Evolutionary conservation across 805 yeast genomes (phyloP), one percentile per base, ranked within the genome.

Genomic region (Metschnikowia drakensbergensis): DNA sequence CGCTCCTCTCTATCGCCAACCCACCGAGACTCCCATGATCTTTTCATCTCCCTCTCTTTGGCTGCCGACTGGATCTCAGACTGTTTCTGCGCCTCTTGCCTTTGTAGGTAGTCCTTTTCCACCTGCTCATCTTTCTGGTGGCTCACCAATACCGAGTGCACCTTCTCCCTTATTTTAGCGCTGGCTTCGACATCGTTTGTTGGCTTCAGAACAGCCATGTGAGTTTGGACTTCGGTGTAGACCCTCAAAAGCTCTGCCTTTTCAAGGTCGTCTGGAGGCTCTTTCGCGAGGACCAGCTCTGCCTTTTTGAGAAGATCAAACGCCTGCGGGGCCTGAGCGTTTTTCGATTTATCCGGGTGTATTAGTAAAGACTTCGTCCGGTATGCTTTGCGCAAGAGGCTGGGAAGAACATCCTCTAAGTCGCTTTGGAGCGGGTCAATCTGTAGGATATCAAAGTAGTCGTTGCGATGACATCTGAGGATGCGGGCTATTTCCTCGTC

Each of bases 331-430:
- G 89, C 88, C n/a, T 71, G 65, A 0, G 71, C 66, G 54, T 83
- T 77, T 29, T 64, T 59, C 1, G 80, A 72, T 58, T 82, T 83
- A 59, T 84, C 91, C 0, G 91, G 91, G 60, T 84, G 91, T 13
- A 84, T 78, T 49, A 82, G 63, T 33, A 84, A 64, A 2, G 89
- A 82, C 59, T 80, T 82, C 62, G 74, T 75, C 26, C 88, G 66
- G 59, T 74, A 84, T 35, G 66, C 55, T 50, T 70, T 76, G 53
- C 73, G 75, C 47, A 82, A 73, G n/a, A 35, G 36, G 25, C 26
- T 22, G 8, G 46, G 40, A 13, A 36, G 36, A 42, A 67, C 74
- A 6, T 58, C 50, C 3, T 60, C 52, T 1, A 48, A 72, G 61
- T 5, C 77, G 75, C 8, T 78, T 74, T 55, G 65, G 13, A 59